Evolutionary conservation across 257 asterid species (phyloP).

Genomic region (Jacaranda mimosifolia): DNA sequence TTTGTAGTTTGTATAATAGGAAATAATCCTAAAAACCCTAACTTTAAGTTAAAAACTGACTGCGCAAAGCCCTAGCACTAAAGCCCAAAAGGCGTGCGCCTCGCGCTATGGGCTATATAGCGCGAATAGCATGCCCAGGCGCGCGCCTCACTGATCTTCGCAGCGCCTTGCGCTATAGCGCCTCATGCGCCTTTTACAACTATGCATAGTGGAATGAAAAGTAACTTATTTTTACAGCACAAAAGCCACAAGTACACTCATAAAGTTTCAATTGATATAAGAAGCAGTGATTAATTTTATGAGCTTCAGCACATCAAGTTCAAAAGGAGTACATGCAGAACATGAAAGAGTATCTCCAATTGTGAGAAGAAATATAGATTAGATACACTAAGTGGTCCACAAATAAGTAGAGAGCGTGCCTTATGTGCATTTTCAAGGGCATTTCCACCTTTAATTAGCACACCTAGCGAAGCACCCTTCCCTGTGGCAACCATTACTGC

Average conservation of each 20-base stretch:
- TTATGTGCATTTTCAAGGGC: slow-evolving; percentile 96
- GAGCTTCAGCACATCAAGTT: slow-evolving; percentile 34
- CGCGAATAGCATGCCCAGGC: too few species aligned
- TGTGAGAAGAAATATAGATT: slow-evolving; percentile 2
- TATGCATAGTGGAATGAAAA: neutral
- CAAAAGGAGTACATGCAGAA: slow-evolving; percentile 6
- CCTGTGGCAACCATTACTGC: slow-evolving; percentile 99
- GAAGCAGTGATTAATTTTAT: neutral
- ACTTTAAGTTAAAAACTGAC: too few species aligned
- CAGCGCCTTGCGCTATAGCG: too few species aligned
- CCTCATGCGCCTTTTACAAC: too few species aligned
- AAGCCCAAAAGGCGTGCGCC: too few species aligned
- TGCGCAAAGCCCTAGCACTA: too few species aligned
- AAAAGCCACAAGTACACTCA: slow-evolving; percentile 11
- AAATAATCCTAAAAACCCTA: too few species aligned
- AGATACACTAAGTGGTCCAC: slow-evolving; percentile 23
- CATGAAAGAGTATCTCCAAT: neutral
- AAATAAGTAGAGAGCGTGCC: slow-evolving; percentile 51
- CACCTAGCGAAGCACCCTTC: slow-evolving; percentile 97
- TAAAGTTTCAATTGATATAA: slow-evolving; percentile 11
- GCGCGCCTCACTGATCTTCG: too few species aligned
- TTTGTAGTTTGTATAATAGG: too few species aligned
- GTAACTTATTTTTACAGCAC: neutral
- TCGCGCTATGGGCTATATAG: too few species aligned
- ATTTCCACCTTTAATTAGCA: slow-evolving; percentile 93